Conservation (phyloP, 257 asterid genomes). For the Orobanche coerulescens region DNA sequence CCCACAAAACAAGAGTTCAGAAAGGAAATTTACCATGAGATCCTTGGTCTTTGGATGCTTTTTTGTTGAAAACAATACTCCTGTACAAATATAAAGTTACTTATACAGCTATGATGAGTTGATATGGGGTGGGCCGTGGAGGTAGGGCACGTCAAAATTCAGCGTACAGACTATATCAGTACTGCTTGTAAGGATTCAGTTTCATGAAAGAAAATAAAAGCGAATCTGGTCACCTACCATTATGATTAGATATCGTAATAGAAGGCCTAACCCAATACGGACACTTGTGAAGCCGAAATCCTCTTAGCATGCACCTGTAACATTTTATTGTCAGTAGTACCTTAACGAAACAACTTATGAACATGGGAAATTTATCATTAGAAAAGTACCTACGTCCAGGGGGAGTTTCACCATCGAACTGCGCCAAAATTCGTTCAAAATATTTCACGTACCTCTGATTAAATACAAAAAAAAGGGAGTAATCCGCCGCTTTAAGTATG, state of each 20-base stretch:
- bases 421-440: slow-evolving; percentile 56
- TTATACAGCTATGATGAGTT: slow-evolving; percentile 19
- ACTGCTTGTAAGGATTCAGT: slow-evolving; percentile 2
- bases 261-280: slow-evolving; percentile 97
- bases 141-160: not conserved
- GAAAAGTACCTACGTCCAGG: slow-evolving; percentile 96
- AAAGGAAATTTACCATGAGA: slow-evolving; percentile 62
- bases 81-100: slow-evolving; percentile 36
- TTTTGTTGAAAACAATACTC: slow-evolving; percentile 74
- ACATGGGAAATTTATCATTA: slow-evolving; percentile 28
- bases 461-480: slow-evolving; percentile 8
- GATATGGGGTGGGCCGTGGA: not conserved
- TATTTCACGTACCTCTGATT: slow-evolving; percentile 88
- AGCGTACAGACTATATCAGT: not conserved
- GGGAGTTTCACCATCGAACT: slow-evolving; percentile 77
- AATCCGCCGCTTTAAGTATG: slow-evolving; percentile 23
- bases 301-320: slow-evolving; percentile 95
- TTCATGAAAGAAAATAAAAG: slow-evolving; percentile 18
- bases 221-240: slow-evolving; percentile 43
- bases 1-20: not conserved
- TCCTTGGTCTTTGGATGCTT: slow-evolving; percentile 88
- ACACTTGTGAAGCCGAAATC: slow-evolving; percentile 83
- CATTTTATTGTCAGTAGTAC: slow-evolving; percentile 25
- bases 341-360: slow-evolving; percentile 20
- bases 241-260: slow-evolving; percentile 78